Evolutionary conservation across 2,329 filamentous ascomycete species (phyloP).

Genomic region (Arthrobotrys conoides): DNA sequence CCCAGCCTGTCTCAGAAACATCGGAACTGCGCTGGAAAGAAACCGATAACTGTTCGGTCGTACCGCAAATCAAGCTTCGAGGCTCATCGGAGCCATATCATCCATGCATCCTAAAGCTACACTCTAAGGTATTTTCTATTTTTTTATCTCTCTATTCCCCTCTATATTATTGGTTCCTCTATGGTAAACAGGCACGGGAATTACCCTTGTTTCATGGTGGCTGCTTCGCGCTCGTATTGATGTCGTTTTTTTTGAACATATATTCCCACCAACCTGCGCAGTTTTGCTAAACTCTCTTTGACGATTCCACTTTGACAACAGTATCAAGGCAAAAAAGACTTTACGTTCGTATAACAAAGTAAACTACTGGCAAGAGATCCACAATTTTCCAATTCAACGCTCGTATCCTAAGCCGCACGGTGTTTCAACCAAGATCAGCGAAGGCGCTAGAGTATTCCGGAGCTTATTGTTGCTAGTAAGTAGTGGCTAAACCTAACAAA

Average conservation of each 20-base stretch:
- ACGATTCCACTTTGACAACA: not conserved
- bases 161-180: slow-evolving; percentile 39
- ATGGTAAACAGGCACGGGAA: slow-evolving; percentile 43
- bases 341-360: slow-evolving; percentile 36
- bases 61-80: slow-evolving; percentile 43
- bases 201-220: slow-evolving; percentile 42
- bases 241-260: slow-evolving; percentile 30
- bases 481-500: slow-evolving; percentile 46
- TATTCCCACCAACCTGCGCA: not conserved
- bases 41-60: slow-evolving; percentile 50
- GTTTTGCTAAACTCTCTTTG: not conserved
- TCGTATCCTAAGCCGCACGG: slow-evolving; percentile 51
- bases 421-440: slow-evolving; percentile 53
- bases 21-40: slow-evolving; percentile 58
- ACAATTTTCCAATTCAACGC: slow-evolving; percentile 27
- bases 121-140: slow-evolving; percentile 23
- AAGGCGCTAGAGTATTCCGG: slow-evolving; percentile 43
- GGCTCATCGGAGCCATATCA: slow-evolving; percentile 49
- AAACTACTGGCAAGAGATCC: slow-evolving; percentile 12
- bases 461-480: slow-evolving; percentile 20
- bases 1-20: slow-evolving; percentile 58
- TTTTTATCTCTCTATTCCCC: not conserved
- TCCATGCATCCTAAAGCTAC: slow-evolving; percentile 45
- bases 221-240: slow-evolving; percentile 59
- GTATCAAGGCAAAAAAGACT: not conserved